These are phyloP conservation scores for Microcos paniculata DNA, from an alignment of 345 rosid genomes.

Conservation along the genomic window DNA sequence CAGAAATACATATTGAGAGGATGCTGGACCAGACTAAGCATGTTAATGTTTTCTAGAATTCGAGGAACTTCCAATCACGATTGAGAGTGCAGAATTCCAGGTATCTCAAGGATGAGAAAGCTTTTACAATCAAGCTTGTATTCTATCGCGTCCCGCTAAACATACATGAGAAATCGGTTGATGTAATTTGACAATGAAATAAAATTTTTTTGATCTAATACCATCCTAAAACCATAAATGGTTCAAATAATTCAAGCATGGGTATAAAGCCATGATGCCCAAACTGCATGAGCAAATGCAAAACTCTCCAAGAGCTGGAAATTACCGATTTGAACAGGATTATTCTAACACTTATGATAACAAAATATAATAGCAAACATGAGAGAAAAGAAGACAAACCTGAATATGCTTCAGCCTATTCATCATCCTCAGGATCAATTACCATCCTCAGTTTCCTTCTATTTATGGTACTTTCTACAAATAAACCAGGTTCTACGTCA, in stretches of 20 bases:
- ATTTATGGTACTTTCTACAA: conserved; percentile 26
- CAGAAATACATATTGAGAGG: neutral
- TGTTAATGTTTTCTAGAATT: neutral
- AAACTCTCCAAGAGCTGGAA: neutral
- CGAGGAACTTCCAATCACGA: neutral
- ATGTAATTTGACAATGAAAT: neutral
- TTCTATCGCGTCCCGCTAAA: neutral
- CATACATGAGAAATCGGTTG: neutral
- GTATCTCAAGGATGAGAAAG: neutral
- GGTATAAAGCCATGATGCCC: neutral
- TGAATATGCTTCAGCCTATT: conserved; percentile 28
- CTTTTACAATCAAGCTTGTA: neutral
- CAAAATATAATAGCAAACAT: neutral
- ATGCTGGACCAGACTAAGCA: neutral
- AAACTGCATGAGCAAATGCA: neutral
- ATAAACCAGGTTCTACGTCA: conserved; percentile 20
- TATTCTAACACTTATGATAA: neutral
- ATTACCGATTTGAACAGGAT: neutral
- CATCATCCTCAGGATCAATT: conserved; percentile 63
- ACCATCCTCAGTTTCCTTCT: conserved; percentile 67
- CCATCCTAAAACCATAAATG: neutral
- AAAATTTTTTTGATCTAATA: neutral
- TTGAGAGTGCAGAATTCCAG: neutral
- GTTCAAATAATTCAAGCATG: neutral
- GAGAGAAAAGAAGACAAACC: neutral